Evolutionary conservation across 2,329 filamentous ascomycete species (phyloP).

Genomic region (Cladorrhinum sp.): DNA sequence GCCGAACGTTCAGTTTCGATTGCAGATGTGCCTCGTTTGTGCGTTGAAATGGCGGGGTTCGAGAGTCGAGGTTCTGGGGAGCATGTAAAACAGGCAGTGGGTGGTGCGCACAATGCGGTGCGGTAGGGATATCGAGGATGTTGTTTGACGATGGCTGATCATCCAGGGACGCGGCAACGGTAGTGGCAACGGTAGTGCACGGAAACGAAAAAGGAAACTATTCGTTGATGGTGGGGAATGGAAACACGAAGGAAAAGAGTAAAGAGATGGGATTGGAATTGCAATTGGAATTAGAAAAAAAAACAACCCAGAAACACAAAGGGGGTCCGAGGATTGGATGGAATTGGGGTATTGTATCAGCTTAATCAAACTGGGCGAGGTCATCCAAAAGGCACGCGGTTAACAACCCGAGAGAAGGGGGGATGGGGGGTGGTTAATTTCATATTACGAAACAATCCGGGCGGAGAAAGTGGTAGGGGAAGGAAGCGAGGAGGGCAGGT

Average conservation of each 20-base stretch:
- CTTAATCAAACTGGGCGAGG: background rate
- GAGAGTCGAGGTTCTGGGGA: slow-evolving; percentile 3
- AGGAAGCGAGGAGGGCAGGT: background rate
- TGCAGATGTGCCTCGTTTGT: background rate
- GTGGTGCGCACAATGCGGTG: background rate
- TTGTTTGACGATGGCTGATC: background rate
- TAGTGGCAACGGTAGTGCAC: background rate
- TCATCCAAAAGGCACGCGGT: background rate
- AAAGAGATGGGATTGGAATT: background rate
- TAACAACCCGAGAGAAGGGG: background rate
- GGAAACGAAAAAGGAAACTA: background rate
- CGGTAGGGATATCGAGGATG: background rate
- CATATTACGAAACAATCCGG: background rate
- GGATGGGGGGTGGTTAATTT: background rate
- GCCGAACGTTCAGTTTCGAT: background rate
- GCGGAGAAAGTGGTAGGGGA: background rate
- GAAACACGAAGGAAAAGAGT: background rate
- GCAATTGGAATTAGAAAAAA: background rate
- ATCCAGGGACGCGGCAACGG: background rate
- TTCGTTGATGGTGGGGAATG: background rate
- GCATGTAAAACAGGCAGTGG: background rate
- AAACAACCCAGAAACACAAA: background rate
- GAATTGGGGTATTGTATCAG: background rate
- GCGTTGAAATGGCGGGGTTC: background rate
- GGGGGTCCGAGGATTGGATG: background rate